phyloP scores from a whole-genome alignment of 306 rosid species.

The Rosa multiflora region DNA sequence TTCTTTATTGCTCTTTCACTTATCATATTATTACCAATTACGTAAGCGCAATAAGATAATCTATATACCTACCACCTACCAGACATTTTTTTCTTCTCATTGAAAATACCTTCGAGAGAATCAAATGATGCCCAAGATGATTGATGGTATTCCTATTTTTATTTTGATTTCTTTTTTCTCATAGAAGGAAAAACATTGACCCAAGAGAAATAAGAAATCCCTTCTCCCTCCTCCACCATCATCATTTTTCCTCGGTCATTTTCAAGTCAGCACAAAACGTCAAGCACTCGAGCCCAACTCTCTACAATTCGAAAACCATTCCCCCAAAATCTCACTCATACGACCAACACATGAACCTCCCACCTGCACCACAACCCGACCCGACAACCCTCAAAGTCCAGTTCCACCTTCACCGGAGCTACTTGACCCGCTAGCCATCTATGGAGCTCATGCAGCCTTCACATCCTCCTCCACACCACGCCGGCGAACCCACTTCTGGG shows the following conservation, averaged over 20 bases:
- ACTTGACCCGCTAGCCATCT: not conserved
- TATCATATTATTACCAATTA: too few relatives aligned
- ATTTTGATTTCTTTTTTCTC: too few relatives aligned
- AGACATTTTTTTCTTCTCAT: too few relatives aligned
- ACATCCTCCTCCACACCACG: slow-evolving; percentile 36
- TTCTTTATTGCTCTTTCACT: too few relatives aligned
- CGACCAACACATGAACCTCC: not conserved
- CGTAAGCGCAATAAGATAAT: too few relatives aligned
- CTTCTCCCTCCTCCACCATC: slow-evolving; percentile 1
- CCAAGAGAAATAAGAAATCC: too few relatives aligned
- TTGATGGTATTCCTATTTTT: too few relatives aligned
- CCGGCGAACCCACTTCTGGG: slow-evolving; percentile 33
- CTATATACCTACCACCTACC: too few relatives aligned
- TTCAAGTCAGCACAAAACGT: slow-evolving; percentile 36
- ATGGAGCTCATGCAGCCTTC: slow-evolving; percentile 67
- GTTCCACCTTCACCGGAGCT: slow-evolving; percentile 15
- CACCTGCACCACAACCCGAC: not conserved
- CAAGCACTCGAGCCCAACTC: slow-evolving; percentile 9
- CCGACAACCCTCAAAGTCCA: not conserved
- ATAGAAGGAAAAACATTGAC: too few relatives aligned
- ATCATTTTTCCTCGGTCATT: slow-evolving; percentile 14
- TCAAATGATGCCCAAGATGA: too few relatives aligned
- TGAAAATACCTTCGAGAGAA: too few relatives aligned
- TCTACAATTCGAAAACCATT: slow-evolving; percentile 8
- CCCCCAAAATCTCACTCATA: slow-evolving; percentile 15